phyloP scores from a whole-genome alignment of 148 eudicot genomes.

The Chenopodium album region DNA sequence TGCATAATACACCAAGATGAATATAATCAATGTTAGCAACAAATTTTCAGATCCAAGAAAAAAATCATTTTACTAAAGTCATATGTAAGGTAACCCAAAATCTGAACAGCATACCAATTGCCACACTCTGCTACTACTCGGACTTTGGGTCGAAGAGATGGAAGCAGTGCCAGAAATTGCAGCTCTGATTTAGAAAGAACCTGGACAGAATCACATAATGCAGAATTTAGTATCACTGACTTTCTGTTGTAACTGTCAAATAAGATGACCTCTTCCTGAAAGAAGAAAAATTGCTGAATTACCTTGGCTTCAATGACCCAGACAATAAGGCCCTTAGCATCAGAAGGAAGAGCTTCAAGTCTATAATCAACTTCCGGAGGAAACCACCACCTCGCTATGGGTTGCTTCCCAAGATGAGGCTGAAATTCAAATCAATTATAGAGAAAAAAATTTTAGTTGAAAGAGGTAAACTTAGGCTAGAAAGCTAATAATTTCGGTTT shows the following conservation, averaged over 20 bases:
- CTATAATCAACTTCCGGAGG: constrained; percentile 95
- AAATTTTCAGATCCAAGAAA: background rate
- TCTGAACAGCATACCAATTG: constrained; percentile 58
- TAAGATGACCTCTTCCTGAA: background rate
- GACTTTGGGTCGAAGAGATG: constrained; percentile 78
- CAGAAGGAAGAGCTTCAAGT: constrained; percentile 76
- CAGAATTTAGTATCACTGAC: background rate
- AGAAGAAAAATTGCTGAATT: background rate
- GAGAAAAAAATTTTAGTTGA: background rate
- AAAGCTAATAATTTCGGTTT: background rate
- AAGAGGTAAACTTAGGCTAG: background rate
- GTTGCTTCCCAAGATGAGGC: constrained; percentile 96
- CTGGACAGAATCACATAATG: constrained; percentile 28
- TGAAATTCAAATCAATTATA: constrained; percentile 20
- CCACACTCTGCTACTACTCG: constrained; percentile 98
- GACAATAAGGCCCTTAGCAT: constrained; percentile 75
- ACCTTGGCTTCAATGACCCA: constrained; percentile 94
- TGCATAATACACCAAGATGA: constrained; percentile 11
- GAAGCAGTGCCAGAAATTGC: constrained; percentile 89
- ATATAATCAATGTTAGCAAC: constrained; percentile 9
- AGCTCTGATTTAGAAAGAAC: constrained; percentile 82
- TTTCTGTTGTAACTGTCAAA: background rate
- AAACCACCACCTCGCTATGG: constrained; percentile 92
- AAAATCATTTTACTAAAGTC: background rate
- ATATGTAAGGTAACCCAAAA: background rate